Evolutionary conservation across 2,329 filamentous ascomycete species (phyloP), one percentile per base, ranked within the genome.

Genomic region (Zopfia rhizophila): DNA sequence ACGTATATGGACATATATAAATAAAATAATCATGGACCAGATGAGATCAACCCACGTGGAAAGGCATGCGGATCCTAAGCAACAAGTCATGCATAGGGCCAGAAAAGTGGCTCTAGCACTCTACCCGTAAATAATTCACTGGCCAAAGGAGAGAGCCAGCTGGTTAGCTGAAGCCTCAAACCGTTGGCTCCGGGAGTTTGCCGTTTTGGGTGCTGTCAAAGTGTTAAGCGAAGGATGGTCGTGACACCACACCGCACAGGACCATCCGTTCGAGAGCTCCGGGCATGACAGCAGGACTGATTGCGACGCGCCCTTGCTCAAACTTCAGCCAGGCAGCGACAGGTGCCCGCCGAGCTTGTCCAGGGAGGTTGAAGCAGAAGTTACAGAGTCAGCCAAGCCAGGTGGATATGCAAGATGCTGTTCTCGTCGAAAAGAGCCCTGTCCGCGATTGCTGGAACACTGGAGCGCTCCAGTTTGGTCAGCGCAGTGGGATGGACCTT

Each of bases 121-220:
- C 19, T 32, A 23, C 38, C 25, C 27, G 29, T 28, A 29, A 31
- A 41, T 41, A 41, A 31, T n/a, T n/a, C 8, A 28, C 38, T 32
- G 18, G 19, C 14, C 27, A 51, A 60, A 55, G 57, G 55, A 57
- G 62, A 68, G 44, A 58, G 61, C 59, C 51, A 63, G 57, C 61
- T 52, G 57, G 59, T 67, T 68, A 64, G 60, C 60, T 58, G 58
- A 63, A 62, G 61, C 60, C 65, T 69, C 68, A 70, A 69, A 70
- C 68, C 63, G 60, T 58, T 69, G 66, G 65, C 61, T 58, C 63
- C 68, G 68, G 66, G 65, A 64, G 62, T 50, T 56, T 62, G 60
- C 68, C 67, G 66, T 60, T 68, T 70, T 66, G 63, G 68, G 66
- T 56, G 66, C 65, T 68, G 63, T 70, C 65, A 69, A 61, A 54